Base-by-base conservation (phyloP, 1,139 yeast species). In the Geotrichum armillariae region DNA sequence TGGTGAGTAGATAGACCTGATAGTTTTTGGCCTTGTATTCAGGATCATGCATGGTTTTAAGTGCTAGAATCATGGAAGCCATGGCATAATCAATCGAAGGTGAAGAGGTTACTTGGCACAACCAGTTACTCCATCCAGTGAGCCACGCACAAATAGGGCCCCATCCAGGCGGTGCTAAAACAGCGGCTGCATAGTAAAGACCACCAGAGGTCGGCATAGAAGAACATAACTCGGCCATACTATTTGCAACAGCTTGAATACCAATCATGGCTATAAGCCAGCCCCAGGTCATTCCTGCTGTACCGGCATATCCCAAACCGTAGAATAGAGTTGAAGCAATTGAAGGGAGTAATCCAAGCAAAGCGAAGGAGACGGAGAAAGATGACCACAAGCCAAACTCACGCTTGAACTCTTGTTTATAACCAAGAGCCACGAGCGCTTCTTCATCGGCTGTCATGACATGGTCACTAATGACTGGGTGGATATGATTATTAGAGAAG, bases 141-240 rank as follows among this genome's bases (percentile, higher is more conserved):
- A 75, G 62, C 83, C 83, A 80, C 2, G 85, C 79, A 49, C 80
- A 70, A 17, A 79, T 61, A 1, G 84, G 78, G 27, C 77, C 76
- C 60, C 71, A 77, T 56, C 74, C 46, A 73, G 79, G 53, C 77
- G 67, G 53, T 76, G 66, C 81, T 80, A 82, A 7, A 77, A 83
- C 66, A 75, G 71, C 32, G 73, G 69, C 59, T 76, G 74, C 53
- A 78, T 77, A 33, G 82, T 80, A 82, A 23, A 82, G 70, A 14
- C 87, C 88, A 45, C 88, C 88, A 14, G 81, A 74, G 1, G 88
- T 83, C 46, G 88, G 88, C 60, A 80, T 78, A 6, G 85, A 72
- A 27, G 81, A 74, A 16, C 82, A 80, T 43, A 82, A 65, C 54
- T 81, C 82, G 3, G 85, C 76, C 78, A 83, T 77, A 16, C 80